Percentiles rank a stretch among this genome's conserved stretches.
These are phyloP conservation scores for Hippophae gyantsensis DNA, from an alignment of 306 rosid species.

Conservation along the genomic window DNA sequence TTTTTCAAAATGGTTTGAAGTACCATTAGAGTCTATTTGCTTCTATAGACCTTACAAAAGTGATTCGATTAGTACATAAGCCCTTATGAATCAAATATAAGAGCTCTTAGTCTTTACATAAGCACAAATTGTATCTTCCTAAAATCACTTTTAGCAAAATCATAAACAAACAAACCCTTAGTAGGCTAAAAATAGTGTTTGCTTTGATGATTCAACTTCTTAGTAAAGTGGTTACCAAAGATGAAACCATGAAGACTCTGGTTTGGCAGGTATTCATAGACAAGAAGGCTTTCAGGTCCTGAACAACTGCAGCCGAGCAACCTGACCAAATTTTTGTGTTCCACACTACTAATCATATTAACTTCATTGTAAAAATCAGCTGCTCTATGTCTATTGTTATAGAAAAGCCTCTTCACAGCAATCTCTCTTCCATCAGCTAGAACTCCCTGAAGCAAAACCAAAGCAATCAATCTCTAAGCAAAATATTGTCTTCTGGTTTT, in stretches of 20 bases:
- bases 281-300: conserved; percentile 92
- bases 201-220: background rate
- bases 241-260: conserved; percentile 77
- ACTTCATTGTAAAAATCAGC: conserved; percentile 84
- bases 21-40: too few species aligned
- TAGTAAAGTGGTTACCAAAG: conserved; percentile 44
- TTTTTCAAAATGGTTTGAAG: too few species aligned
- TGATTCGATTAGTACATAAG: too few species aligned
- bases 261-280: conserved; percentile 73
- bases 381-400: conserved; percentile 76
- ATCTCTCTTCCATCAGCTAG: conserved; percentile 84
- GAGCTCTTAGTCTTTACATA: too few species aligned
- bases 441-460: conserved; percentile 38
- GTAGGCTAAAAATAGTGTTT: background rate
- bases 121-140: too few species aligned
- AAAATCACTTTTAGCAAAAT: too few species aligned
- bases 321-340: conserved; percentile 78
- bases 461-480: background rate
- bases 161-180: background rate
- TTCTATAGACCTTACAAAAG: too few species aligned
- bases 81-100: too few species aligned
- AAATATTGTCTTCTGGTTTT: background rate
- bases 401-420: conserved; percentile 83
- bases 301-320: conserved; percentile 85
- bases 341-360: conserved; percentile 70